Percentiles rank a stretch among this genome's conserved stretches.
Evolutionary conservation across 2,329 filamentous ascomycete species (phyloP).

Genomic region (Aspergillus floridensis): DNA sequence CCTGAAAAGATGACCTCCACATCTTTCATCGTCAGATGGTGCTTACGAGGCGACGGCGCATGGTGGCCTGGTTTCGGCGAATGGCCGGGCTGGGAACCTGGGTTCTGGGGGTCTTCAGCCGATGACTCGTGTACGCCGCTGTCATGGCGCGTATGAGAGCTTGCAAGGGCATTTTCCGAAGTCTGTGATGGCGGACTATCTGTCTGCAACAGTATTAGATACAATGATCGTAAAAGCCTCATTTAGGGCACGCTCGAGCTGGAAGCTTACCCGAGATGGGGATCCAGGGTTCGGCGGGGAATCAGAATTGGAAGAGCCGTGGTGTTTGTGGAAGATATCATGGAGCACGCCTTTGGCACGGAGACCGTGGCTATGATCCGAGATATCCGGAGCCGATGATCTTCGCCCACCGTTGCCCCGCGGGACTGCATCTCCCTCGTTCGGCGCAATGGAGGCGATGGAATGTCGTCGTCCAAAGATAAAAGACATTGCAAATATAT

Average conservation of each 20-base stretch:
- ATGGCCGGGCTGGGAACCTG: neutral
- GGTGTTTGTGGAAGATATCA: slow-evolving; percentile 24
- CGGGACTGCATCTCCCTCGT: slow-evolving; percentile 9
- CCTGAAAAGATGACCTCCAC: slow-evolving; percentile 43
- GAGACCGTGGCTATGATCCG: slow-evolving; percentile 2
- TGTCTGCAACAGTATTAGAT: neutral
- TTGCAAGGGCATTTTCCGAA: neutral
- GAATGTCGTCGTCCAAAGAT: slow-evolving; percentile 30
- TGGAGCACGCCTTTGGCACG: slow-evolving; percentile 18
- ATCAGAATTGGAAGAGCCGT: slow-evolving; percentile 8
- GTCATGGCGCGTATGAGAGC: slow-evolving; percentile 2
- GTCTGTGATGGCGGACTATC: neutral
- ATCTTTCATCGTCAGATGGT: slow-evolving; percentile 34
- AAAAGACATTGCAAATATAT: slow-evolving; percentile 21
- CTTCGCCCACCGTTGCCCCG: slow-evolving; percentile 5
- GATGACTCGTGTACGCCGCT: neutral
- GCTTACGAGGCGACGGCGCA: neutral
- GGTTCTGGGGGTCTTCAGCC: neutral
- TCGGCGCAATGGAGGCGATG: slow-evolving; percentile 17
- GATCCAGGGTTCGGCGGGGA: neutral
- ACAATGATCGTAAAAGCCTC: no score
- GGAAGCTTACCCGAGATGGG: neutral
- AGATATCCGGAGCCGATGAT: slow-evolving; percentile 12
- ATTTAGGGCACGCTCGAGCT: neutral
- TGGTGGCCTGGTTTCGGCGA: neutral